Evolutionary conservation across 2,329 filamentous ascomycete species (phyloP).

Genomic region (Dothistroma septosporum): DNA sequence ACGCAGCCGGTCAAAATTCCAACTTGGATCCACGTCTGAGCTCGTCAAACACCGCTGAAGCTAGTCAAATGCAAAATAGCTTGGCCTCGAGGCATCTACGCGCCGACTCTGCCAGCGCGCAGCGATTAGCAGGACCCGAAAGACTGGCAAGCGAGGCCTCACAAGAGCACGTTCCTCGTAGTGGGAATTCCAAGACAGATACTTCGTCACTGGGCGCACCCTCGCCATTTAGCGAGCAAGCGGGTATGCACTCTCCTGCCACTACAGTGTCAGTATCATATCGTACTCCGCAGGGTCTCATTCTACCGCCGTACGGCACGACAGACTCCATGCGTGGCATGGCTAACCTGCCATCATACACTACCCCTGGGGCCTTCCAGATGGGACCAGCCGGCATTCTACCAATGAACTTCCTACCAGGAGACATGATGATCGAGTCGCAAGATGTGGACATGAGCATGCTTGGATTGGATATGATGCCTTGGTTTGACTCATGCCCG

Average conservation of each 20-base stretch:
- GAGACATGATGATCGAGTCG: constrained; percentile 66
- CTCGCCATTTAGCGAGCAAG: constrained; percentile 40
- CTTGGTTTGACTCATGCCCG: constrained; percentile 71
- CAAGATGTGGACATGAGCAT: constrained; percentile 72
- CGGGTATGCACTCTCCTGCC: constrained; percentile 12
- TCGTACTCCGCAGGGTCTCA: constrained; percentile 10
- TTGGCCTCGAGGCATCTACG: constrained; percentile 11
- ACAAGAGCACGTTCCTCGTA: constrained; percentile 7
- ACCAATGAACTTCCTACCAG: constrained; percentile 30
- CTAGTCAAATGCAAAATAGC: constrained; percentile 8
- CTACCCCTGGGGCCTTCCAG: not conserved
- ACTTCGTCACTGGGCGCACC: constrained; percentile 44
- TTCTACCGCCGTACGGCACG: constrained; percentile 3
- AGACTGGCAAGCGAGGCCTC: constrained; percentile 7
- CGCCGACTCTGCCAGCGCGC: constrained; percentile 9
- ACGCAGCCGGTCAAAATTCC: constrained; percentile 51
- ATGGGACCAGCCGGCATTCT: constrained; percentile 6
- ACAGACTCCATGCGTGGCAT: constrained; percentile 9
- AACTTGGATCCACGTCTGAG: constrained; percentile 17
- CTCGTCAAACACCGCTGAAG: constrained; percentile 13
- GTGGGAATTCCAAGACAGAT: constrained; percentile 10
- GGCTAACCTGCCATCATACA: constrained; percentile 20
- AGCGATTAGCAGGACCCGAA: constrained; percentile 5
- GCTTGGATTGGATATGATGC: constrained; percentile 65
- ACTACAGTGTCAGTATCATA: constrained; percentile 4